These are phyloP conservation scores for Aspergillus funiculosus DNA, from an alignment of 495 filamentous ascomycete genomes.

Conservation along the genomic window DNA sequence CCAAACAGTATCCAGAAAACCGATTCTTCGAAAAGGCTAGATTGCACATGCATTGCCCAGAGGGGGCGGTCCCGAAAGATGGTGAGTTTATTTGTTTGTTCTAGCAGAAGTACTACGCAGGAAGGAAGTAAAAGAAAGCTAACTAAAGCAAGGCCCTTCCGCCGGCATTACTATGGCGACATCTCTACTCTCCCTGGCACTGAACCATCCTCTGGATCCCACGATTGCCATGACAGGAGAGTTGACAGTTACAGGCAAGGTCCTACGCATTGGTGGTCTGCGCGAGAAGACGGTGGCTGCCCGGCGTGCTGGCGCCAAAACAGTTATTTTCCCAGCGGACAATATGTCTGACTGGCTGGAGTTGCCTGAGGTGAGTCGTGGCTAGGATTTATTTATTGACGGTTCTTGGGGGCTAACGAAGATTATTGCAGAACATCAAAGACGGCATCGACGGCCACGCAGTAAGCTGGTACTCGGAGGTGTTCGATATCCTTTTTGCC, in stretches of 20 bases:
- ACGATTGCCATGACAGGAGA: slow-evolving; percentile 98
- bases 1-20: slow-evolving; percentile 77
- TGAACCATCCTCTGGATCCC: slow-evolving; percentile 71
- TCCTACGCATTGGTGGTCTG: slow-evolving; percentile 90
- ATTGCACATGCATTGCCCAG: slow-evolving; percentile 94
- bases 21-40: slow-evolving; percentile 94
- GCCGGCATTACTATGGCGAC: slow-evolving; percentile 98
- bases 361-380: slow-evolving; percentile 72
- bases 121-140: too few species aligned
- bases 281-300: slow-evolving; percentile 99
- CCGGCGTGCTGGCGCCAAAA: slow-evolving; percentile 86
- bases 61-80: slow-evolving; percentile 95
- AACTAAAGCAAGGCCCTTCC: slow-evolving; percentile 54
- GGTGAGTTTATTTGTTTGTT: slow-evolving; percentile 40
- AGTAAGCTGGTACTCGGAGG: slow-evolving; percentile 88
- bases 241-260: slow-evolving; percentile 94
- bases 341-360: slow-evolving; percentile 97
- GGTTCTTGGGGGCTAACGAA: background rate
- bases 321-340: slow-evolving; percentile 90
- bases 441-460: slow-evolving; percentile 85
- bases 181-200: slow-evolving; percentile 74
- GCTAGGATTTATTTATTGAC: background rate
- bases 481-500: slow-evolving; percentile 87
- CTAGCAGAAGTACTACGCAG: background rate
- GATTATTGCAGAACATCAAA: slow-evolving; percentile 78